Base-by-base conservation (phyloP, 805 yeast species). In the Monosporozyma yasuniensis region DNA sequence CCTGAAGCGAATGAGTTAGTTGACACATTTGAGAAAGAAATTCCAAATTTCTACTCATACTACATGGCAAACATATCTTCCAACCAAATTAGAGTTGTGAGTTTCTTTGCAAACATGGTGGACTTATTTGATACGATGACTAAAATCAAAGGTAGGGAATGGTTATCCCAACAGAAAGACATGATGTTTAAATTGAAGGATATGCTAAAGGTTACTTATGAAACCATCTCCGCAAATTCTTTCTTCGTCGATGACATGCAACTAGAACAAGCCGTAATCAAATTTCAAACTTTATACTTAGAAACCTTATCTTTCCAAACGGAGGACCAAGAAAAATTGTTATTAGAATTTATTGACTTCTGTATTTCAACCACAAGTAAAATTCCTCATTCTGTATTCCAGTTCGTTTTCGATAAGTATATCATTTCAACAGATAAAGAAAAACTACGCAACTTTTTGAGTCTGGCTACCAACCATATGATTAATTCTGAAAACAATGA, bases 181-280 rank as follows among this genome's bases (percentile, higher is more conserved):
- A 54, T 64, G 54, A 32, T 65, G 19, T 53, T 60, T 25, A 61
- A 64, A 34, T 32, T 67, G 23, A 56, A 61, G 44, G 56, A 57
- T 8, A 63, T 67, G 66, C 54, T 65, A 14, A 49, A 45, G 10
- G 43, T 60, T 16, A 61, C 66, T 2, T 41, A 61, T 10, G 48
- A 53, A n/a, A 58, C 63, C 3, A 59, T 64, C 9, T 53, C 54
- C 12, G 58, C 57, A 25, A 61, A 61, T 37, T 46, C 54, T 1
- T 64, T 66, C 45, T 63, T 64, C 47, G 57, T 64, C 44, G 71
- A 67, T 18, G 87, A 83, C 52, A 77, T 89, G 60, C 87, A 84
- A 60, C 72, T 87, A 3, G 83, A 77, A 32, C 89, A 84, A 60
- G 80, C 93, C 0, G 69, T 85, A 23, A 75, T 75, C 22, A 80